Base-by-base conservation (phyloP, 148 eudicot genomes). In the Amaranthus cruentus region DNA sequence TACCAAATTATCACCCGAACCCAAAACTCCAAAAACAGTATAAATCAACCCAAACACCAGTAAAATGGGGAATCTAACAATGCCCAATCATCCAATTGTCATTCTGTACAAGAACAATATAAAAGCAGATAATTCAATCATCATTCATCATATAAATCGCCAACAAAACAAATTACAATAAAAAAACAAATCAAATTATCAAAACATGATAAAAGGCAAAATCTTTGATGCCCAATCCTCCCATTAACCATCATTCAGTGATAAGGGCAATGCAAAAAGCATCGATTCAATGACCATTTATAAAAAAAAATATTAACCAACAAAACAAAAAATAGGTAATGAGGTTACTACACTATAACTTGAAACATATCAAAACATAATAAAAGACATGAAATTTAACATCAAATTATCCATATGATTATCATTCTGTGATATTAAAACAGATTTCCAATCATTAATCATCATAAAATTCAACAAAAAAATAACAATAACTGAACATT, bases 11-110 rank as follows among this genome's bases (percentile, higher is more conserved):
- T 65, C 52, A 49, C 73, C 28, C 50, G 68, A 58, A 4, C 59
- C 67, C 73, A 56, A 47, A 66, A 75, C 5, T 15, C n/a, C 49
- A 73, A 73, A 42, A 21, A 42, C 50, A 49, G 47, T 70, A 74
- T 47, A 79, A 62, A 49, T 64, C 75, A 70, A 56, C 63, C 75
- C 55, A 62, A 60, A 46, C 14, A 9, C 72, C 55, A 18, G 2
- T 4, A 60, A 63, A 62, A 6, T 7, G 68, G 58, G 9, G 50
- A 56, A 62, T 42, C 66, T 69, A 74, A 63, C 67, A 70, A 51
- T 70, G 53, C 70, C 69, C 69, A 79, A 64, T 51, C 51, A 64
- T 62, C 70, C 58, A 70, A 6, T 55, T 49, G 43, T 69, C 70
- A 69, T 58, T 69, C 70, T 69, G 75, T 69, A 7, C 69, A 42